phyloP scores from a whole-genome alignment of 2,329 filamentous ascomycete species.

The Verticillium klebahnii region DNA sequence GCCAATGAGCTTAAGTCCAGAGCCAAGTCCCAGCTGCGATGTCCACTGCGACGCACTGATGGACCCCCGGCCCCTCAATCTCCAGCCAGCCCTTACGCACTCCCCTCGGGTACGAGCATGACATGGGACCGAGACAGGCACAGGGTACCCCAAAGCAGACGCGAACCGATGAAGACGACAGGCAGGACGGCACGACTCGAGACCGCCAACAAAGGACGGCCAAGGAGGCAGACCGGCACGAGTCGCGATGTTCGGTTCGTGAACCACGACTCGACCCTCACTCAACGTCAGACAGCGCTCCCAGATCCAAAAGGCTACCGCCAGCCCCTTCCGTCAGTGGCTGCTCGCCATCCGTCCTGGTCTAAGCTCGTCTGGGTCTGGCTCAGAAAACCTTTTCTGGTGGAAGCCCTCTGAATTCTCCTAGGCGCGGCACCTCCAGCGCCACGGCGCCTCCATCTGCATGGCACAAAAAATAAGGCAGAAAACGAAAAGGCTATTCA shows the following conservation, averaged over 20 bases:
- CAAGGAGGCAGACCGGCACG: not conserved
- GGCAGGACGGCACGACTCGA: not conserved
- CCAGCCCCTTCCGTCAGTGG: not conserved
- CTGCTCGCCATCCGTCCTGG: not conserved
- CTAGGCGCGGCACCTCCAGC: not conserved
- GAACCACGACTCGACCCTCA: not conserved
- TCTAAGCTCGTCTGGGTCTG: not conserved
- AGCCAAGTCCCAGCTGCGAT: slow-evolving; percentile 2
- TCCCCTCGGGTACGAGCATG: not conserved
- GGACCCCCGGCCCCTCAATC: not conserved
- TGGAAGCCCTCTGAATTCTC: not conserved
- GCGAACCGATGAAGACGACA: not conserved
- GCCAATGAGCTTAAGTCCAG: slow-evolving; percentile 1
- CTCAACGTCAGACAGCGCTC: not conserved
- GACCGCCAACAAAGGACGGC: not conserved
- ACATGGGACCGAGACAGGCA: not conserved
- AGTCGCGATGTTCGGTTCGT: not conserved
- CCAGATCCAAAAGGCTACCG: not conserved
- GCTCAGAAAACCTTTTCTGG: not conserved
- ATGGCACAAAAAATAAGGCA: not conserved
- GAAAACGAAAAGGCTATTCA: not conserved
- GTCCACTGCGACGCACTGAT: not conserved
- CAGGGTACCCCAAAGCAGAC: not conserved
- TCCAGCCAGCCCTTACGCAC: not conserved
- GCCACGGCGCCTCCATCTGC: not conserved